Evolutionary conservation across 2,329 filamentous ascomycete genomes (phyloP), one percentile per base, ranked within the genome.

Genomic region (Hypoxylon sp.): DNA sequence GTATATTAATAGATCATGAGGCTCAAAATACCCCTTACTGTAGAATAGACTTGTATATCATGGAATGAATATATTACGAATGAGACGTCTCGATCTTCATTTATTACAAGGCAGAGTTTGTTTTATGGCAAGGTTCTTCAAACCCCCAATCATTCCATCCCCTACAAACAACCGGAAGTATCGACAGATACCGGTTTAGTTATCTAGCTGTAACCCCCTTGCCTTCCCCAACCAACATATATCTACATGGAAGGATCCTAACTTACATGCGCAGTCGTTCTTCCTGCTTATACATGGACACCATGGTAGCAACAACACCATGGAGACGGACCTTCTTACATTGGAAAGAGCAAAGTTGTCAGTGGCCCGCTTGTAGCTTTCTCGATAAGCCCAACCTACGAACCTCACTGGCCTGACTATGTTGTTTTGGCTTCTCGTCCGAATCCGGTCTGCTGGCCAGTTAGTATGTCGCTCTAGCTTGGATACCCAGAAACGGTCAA

Each of bases 381-480:
- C 51, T 52, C 2, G 7, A 11, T 44, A 44, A 32, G 7, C 8
- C 39, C 4, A 46, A 15, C 5, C n/a, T 27, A 35, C 11, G 15
- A 13, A 15, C 19, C n/a, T 32, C n/a, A 50, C 15, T 11, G 5
- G 31, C 32, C 24, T 24, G 8, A 47, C 24, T 24, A 24, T 24
- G 24, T 62, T 24, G 7, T 37, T 47, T 50, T 50, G 32, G n/a
- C n/a, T 63, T 27, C 31, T 47, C 39, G 15, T 32, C 42, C 10
- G 8, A 24, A 50, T 29, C 24, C 37, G 52, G 50, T 58, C 53
- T 32, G 7, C n/a, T 54, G 21, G 31, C 31, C 10, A 29, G 11
- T 54, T 53, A 63, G 55, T 63, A 65, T 65, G 46, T 57, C 17
- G 19, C 32, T 61, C 61, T 58, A 46, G 32, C 29, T 56, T 62